Conservation (phyloP, 805 yeast species). For the Metschnikowia peoriensis region DNA sequence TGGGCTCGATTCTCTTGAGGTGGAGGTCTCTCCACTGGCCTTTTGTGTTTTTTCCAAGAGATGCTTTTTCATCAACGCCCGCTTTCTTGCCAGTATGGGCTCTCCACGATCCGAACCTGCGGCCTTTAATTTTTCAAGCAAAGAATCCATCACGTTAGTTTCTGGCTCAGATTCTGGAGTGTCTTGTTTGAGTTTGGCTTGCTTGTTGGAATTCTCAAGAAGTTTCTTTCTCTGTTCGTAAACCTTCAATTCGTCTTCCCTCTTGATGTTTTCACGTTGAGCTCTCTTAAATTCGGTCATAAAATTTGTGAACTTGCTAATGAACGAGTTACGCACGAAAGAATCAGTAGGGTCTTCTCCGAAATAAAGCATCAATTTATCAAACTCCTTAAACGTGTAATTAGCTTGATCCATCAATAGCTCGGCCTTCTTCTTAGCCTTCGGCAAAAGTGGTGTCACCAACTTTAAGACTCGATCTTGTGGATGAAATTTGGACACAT, state of each 20-base stretch:
- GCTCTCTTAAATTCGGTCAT: constrained; percentile 60
- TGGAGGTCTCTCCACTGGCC: neutral
- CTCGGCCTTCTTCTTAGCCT: constrained; percentile 53
- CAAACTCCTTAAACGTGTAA: constrained; percentile 51
- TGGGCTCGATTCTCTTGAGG: neutral
- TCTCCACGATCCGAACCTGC: constrained; percentile 80
- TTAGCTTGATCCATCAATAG: constrained; percentile 50
- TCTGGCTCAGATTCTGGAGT: constrained; percentile 36
- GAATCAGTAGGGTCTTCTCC: constrained; percentile 67
- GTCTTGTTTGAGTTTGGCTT: constrained; percentile 21
- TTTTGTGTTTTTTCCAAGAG: constrained; percentile 39
- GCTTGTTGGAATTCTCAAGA: constrained; percentile 47
- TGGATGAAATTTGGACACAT: constrained; percentile 62
- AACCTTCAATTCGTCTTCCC: constrained; percentile 66
- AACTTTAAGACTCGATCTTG: constrained; percentile 57
- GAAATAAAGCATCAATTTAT: constrained; percentile 61
- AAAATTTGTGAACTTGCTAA: constrained; percentile 60
- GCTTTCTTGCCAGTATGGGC: constrained; percentile 73
- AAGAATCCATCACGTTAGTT: constrained; percentile 72
- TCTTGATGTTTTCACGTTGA: constrained; percentile 60
- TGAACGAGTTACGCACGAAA: constrained; percentile 56
- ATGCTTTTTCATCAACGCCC: constrained; percentile 72
- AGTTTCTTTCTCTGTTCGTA: constrained; percentile 75
- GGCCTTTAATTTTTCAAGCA: constrained; percentile 82
- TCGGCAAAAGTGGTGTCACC: constrained; percentile 50